A percentile compares a stretch with the other conserved stretches of the same genome.
Conservation (phyloP, 2,329 filamentous ascomycete species). For the Aspergillus puulaauensis region DNA sequence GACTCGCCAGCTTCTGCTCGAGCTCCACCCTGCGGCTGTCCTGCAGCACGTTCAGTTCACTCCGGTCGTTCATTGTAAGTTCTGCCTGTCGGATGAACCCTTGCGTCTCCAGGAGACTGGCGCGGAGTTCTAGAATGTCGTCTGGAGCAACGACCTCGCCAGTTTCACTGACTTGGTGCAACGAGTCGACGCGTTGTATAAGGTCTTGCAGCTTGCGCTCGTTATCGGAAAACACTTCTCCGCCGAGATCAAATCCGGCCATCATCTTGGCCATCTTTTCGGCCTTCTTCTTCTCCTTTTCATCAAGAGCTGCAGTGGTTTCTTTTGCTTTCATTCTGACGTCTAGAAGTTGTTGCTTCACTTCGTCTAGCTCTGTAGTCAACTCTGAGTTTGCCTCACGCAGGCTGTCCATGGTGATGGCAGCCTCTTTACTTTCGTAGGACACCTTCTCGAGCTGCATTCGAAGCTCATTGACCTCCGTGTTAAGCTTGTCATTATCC, state of each 20-base stretch:
- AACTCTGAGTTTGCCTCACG: slow-evolving; percentile 96
- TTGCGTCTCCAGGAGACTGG: slow-evolving; percentile 82
- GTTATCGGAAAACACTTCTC: slow-evolving; percentile 90
- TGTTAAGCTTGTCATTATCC: slow-evolving; percentile 83
- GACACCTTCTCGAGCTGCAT: slow-evolving; percentile 96
- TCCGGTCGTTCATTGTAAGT: slow-evolving; percentile 73
- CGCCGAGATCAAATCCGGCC: slow-evolving; percentile 93
- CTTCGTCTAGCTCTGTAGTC: slow-evolving; percentile 85
- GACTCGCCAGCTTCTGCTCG: slow-evolving; percentile 69
- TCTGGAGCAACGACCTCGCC: slow-evolving; percentile 81
- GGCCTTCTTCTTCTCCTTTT: slow-evolving; percentile 98
- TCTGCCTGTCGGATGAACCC: slow-evolving; percentile 91
- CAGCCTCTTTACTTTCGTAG: slow-evolving; percentile 94
- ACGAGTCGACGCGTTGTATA: slow-evolving; percentile 76
- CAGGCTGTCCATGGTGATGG: slow-evolving; percentile 95
- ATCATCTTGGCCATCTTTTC: slow-evolving; percentile 99
- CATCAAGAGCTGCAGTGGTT: slow-evolving; percentile 81
- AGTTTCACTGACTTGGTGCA: slow-evolving; percentile 72
- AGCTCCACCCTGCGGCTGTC: slow-evolving; percentile 69
- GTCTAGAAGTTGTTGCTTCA: slow-evolving; percentile 94
- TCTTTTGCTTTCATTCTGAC: slow-evolving; percentile 97
- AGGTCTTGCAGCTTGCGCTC: slow-evolving; percentile 80
- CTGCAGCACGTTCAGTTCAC: slow-evolving; percentile 63
- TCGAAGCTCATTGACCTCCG: slow-evolving; percentile 86
- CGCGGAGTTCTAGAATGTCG: slow-evolving; percentile 73